Percentiles rank a stretch among this genome's conserved stretches.
Evolutionary conservation across 805 yeast species (phyloP).

Genomic region (Crinitomyces ghanaensis): DNA sequence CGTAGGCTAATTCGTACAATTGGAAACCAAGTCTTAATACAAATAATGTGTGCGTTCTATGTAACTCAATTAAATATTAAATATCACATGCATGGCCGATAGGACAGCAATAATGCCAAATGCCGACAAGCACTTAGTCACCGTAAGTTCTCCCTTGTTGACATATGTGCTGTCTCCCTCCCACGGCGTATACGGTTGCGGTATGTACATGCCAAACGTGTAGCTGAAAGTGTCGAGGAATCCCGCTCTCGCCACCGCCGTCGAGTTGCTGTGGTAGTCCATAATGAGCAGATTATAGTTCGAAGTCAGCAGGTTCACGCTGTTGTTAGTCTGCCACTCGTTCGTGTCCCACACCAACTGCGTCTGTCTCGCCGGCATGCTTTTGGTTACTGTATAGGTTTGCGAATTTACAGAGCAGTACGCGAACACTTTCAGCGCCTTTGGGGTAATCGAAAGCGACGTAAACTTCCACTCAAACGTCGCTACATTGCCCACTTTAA

Average conservation of each 20-base stretch:
- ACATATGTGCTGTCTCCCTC: conserved; percentile 13
- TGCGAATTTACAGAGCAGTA: conserved; percentile 27
- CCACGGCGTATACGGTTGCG: conserved; percentile 28
- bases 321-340: conserved; percentile 18
- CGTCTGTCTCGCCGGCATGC: conserved; percentile 22
- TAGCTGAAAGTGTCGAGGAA: conserved; percentile 22
- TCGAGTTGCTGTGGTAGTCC: conserved; percentile 22
- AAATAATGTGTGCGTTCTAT: not conserved
- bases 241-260: conserved; percentile 27
- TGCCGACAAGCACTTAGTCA: conserved; percentile 14
- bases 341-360: conserved; percentile 29
- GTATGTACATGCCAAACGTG: conserved; percentile 28
- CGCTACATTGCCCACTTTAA: conserved; percentile 28
- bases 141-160: conserved; percentile 13
- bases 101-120: conserved; percentile 10
- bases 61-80: too few species aligned
- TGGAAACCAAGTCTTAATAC: too few species aligned
- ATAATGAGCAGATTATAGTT: conserved; percentile 28
- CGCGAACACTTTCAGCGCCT: conserved; percentile 28
- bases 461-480: conserved; percentile 33
- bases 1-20: too few species aligned
- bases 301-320: conserved; percentile 23
- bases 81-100: conserved; percentile 12
- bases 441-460: conserved; percentile 25
- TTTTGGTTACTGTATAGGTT: conserved; percentile 28